Percentiles rank a stretch among this genome's conserved stretches.
Evolutionary conservation across 495 filamentous ascomycete genomes (phyloP).

Genomic region (Xylaria sp.): DNA sequence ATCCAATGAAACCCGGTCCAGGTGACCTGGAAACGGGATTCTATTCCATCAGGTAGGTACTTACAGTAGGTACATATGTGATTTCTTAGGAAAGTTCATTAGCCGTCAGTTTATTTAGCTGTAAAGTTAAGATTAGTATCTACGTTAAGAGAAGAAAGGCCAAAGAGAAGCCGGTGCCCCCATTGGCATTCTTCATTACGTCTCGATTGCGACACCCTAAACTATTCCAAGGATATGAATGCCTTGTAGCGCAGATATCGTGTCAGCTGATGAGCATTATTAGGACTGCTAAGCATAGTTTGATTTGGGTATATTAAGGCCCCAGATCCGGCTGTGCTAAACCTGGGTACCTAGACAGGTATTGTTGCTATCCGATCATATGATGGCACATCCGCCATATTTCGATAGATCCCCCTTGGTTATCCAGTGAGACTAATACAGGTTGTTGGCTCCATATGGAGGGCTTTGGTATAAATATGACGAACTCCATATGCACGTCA

Average conservation of each 20-base stretch:
- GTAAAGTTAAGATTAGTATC: too few species aligned
- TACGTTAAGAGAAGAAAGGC: neutral
- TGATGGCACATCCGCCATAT: neutral
- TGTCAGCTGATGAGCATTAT: neutral
- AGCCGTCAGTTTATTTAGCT: too few species aligned
- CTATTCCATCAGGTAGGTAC: too few species aligned
- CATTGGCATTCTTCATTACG: neutral
- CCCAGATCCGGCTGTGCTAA: neutral
- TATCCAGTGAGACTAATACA: neutral
- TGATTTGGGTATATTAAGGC: constrained; percentile 14
- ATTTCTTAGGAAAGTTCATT: too few species aligned
- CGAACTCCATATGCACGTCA: neutral
- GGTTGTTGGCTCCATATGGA: neutral
- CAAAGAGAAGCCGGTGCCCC: neutral
- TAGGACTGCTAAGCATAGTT: neutral
- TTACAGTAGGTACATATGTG: too few species aligned
- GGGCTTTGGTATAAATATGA: neutral
- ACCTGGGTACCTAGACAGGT: neutral
- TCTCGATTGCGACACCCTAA: neutral
- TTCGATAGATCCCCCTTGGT: neutral
- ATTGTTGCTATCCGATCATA: constrained; percentile 4
- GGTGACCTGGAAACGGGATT: too few species aligned
- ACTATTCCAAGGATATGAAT: neutral
- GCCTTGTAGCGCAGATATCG: neutral
- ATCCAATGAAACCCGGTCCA: too few species aligned